Evolutionary conservation across 129 eudicot genomes (phyloP).

Genomic region (Escallonia herrerae): DNA sequence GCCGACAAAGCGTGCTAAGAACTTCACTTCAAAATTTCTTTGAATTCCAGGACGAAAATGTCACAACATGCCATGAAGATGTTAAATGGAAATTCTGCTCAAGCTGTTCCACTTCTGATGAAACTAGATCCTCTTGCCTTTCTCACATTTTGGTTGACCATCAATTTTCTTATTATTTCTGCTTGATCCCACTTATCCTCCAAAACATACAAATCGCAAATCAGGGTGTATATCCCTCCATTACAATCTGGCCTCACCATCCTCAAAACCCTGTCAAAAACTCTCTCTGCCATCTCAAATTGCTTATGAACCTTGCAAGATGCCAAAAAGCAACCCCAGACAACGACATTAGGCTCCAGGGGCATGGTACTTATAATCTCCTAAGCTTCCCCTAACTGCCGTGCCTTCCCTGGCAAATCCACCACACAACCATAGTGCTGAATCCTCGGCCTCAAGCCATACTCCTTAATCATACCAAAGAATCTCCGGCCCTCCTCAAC

Average conservation of each 20-base stretch:
- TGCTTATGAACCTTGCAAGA: slow-evolving; percentile 55
- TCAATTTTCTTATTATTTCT: slow-evolving; percentile 40
- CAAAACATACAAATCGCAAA: slow-evolving; percentile 52
- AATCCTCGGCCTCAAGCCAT: slow-evolving; percentile 43
- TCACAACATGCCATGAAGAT: too few species aligned
- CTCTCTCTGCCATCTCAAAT: slow-evolving; percentile 58
- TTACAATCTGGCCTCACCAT: slow-evolving; percentile 46
- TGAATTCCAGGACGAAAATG: too few species aligned
- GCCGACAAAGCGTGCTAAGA: too few species aligned
- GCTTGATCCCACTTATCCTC: slow-evolving; percentile 54
- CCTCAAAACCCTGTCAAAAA: slow-evolving; percentile 34
- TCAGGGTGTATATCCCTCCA: slow-evolving; percentile 52
- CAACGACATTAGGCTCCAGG: slow-evolving; percentile 42
- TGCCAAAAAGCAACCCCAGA: slow-evolving; percentile 60
- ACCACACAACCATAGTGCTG: slow-evolving; percentile 79
- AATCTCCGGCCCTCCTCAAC: slow-evolving; percentile 53
- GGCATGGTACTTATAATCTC: slow-evolving; percentile 52
- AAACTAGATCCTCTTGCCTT: slow-evolving; percentile 60
- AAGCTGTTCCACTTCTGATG: slow-evolving; percentile 17
- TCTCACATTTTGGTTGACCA: slow-evolving; percentile 39
- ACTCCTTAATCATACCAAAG: slow-evolving; percentile 38
- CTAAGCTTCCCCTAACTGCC: slow-evolving; percentile 49
- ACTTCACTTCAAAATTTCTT: too few species aligned
- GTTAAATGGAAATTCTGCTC: neutral
- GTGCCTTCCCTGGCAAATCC: slow-evolving; percentile 62